Percentiles rank a stretch among this genome's conserved stretches.
These are phyloP conservation scores for Moricandia moricandioides DNA, from an alignment of 345 rosid genomes.

Conservation along the genomic window DNA sequence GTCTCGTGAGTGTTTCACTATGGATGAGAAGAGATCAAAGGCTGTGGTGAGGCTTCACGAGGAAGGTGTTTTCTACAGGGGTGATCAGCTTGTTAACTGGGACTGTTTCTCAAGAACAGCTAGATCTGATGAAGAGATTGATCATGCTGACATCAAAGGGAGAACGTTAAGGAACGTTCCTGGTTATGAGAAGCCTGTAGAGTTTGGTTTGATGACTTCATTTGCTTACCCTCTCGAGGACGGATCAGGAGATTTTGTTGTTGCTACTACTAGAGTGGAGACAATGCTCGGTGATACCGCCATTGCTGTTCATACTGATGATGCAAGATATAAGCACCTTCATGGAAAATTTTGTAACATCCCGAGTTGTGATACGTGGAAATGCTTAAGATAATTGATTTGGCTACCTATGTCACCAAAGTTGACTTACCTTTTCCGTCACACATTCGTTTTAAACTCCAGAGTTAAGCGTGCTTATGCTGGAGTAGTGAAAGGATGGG, in stretches of 20 bases:
- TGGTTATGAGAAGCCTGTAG: not conserved
- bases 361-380: no score
- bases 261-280: not conserved
- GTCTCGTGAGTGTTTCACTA: not conserved
- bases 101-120: not conserved
- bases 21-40: not conserved
- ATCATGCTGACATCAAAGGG: not conserved
- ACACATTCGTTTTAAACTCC: no score
- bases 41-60: not conserved
- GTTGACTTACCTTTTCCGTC: no score
- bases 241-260: not conserved
- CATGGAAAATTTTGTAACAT: no score
- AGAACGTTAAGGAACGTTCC: not conserved
- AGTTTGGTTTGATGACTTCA: not conserved
- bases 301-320: not conserved
- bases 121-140: not conserved
- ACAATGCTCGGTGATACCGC: not conserved
- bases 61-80: not conserved
- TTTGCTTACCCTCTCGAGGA: not conserved
- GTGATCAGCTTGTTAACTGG: not conserved
- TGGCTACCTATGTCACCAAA: no score
- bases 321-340: not conserved
- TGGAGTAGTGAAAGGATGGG: no score
- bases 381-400: no score
- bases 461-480: no score